Conservation (phyloP, 1,284 basidiomycete species). For the Pascua sp. region DNA sequence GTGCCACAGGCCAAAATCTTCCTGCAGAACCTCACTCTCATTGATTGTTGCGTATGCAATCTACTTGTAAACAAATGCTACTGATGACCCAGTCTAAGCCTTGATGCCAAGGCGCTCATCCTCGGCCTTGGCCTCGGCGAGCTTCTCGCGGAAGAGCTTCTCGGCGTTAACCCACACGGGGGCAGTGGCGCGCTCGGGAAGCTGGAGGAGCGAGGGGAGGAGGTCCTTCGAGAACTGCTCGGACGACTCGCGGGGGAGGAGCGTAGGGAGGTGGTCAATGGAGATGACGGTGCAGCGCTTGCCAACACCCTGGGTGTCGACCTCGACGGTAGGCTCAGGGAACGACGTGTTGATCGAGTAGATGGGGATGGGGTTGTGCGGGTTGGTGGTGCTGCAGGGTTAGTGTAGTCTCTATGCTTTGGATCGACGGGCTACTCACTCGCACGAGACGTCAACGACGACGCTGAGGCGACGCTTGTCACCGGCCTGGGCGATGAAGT, state of each 20-base stretch:
- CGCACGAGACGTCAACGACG: conserved; percentile 97
- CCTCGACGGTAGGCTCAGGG: conserved; percentile 84
- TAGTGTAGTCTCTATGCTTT: neutral
- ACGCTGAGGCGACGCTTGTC: conserved; percentile 67
- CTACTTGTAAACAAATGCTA: too few species aligned
- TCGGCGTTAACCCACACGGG: conserved; percentile 90
- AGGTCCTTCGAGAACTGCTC: conserved; percentile 93
- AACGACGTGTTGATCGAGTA: conserved; percentile 97
- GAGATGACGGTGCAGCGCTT: conserved; percentile 73
- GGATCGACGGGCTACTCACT: conserved; percentile 51
- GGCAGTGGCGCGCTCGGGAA: conserved; percentile 64
- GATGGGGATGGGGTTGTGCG: conserved; percentile 96
- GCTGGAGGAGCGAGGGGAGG: conserved; percentile 76
- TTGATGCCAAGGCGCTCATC: conserved; percentile 42
- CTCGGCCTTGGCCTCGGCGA: conserved; percentile 53
- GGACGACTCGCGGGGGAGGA: conserved; percentile 86
- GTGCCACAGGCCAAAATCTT: too few species aligned
- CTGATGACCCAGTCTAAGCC: too few species aligned
- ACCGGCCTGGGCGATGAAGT: conserved; percentile 72
- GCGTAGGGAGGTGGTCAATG: conserved; percentile 95
- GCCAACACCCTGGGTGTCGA: conserved; percentile 64
- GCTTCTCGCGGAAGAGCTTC: conserved; percentile 75
- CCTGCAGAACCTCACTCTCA: too few species aligned
- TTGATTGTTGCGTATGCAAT: too few species aligned
- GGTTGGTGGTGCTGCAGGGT: conserved; percentile 74